Conservation (phyloP, 768 basidiomycete genomes). For the Termitomyces sp. region DNA sequence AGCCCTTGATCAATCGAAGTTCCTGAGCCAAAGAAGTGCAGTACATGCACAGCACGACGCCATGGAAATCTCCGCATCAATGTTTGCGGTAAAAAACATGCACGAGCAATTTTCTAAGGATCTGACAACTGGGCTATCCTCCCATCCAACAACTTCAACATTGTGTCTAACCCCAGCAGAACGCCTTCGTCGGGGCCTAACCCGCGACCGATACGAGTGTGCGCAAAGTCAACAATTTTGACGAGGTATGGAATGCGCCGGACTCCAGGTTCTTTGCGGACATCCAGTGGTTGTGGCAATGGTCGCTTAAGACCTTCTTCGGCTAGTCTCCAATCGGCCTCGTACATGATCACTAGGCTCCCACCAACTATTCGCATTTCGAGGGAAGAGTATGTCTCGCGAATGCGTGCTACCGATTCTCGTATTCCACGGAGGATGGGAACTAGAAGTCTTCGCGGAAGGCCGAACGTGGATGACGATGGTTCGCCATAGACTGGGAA, state of each 20-base stretch:
- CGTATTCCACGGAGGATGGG: constrained; percentile 57
- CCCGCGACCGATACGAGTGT: constrained; percentile 66
- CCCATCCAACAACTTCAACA: constrained; percentile 52
- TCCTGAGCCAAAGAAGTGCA: too few species aligned
- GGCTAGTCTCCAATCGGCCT: constrained; percentile 40
- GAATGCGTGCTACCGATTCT: constrained; percentile 46
- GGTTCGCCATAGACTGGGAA: constrained; percentile 51
- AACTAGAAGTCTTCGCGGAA: constrained; percentile 51
- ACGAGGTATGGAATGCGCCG: constrained; percentile 53
- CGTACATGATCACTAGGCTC: constrained; percentile 79
- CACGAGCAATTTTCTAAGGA: not conserved
- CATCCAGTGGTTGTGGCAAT: constrained; percentile 20
- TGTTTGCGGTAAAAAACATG: not conserved
- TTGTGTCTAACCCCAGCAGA: constrained; percentile 64
- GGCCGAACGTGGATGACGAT: constrained; percentile 35
- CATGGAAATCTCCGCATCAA: constrained; percentile 3
- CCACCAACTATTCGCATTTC: constrained; percentile 80
- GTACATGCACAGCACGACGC: too few species aligned
- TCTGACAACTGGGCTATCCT: constrained; percentile 15
- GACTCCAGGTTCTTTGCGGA: constrained; percentile 30
- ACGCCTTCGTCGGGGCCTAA: constrained; percentile 78
- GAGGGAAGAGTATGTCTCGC: constrained; percentile 39
- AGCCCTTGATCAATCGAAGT: too few species aligned
- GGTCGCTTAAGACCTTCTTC: constrained; percentile 36
- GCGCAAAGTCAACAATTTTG: constrained; percentile 92